Conservation (phyloP, 148 eudicot genomes). For the Arbutus unedo region DNA sequence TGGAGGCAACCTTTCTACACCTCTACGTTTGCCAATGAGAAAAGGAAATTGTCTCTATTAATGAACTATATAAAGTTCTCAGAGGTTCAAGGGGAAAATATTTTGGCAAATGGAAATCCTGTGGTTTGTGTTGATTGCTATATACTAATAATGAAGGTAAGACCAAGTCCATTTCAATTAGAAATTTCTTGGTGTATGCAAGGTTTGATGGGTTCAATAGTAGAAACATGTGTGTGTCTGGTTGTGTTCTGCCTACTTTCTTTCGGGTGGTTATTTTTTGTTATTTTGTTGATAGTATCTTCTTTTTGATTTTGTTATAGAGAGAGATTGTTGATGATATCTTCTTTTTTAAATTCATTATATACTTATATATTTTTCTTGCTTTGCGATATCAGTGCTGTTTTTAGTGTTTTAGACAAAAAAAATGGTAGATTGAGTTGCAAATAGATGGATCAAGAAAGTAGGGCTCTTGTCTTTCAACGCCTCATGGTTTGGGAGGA, state of each 20-base stretch:
- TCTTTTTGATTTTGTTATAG: not conserved
- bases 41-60: not conserved
- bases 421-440: not conserved
- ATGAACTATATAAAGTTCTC: not conserved
- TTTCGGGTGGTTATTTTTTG: not conserved
- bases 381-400: not conserved
- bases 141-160: not conserved
- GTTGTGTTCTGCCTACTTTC: not conserved
- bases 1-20: not conserved
- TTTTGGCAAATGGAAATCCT: not conserved
- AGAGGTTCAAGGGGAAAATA: not conserved
- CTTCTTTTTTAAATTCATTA: not conserved
- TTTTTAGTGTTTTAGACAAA: not conserved
- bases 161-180: not conserved
- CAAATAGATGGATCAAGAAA: not conserved
- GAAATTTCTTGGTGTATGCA: not conserved
- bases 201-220: not conserved
- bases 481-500: too few species aligned
- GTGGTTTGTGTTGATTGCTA: not conserved
- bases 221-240: not conserved
- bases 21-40: not conserved
- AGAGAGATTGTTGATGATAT: not conserved
- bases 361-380: not conserved
- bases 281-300: not conserved
- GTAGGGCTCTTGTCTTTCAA: too few species aligned